phyloP scores from a whole-genome alignment of 768 basidiomycete genomes.

The Pulveroboletus ravenelii region DNA sequence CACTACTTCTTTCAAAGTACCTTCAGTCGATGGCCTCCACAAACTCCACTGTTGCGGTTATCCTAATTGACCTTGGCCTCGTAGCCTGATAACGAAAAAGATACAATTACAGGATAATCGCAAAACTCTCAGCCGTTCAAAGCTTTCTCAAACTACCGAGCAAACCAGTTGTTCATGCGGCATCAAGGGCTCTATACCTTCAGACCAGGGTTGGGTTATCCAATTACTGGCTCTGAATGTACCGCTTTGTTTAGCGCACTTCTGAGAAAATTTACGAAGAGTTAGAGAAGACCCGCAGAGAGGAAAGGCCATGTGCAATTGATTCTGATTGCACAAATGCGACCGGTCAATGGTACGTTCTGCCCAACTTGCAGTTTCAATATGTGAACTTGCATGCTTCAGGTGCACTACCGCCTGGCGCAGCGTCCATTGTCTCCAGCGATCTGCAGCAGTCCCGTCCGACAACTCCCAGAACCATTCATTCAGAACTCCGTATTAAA shows the following conservation, averaged over 20 bases:
- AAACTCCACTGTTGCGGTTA: too few relatives aligned
- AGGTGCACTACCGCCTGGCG: background rate
- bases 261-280: conserved; percentile 8
- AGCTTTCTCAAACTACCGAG: background rate
- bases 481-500: conserved; percentile 5
- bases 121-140: conserved; percentile 3
- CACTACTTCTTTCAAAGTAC: conserved; percentile 4
- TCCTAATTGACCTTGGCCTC: too few relatives aligned
- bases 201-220: background rate
- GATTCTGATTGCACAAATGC: conserved; percentile 3
- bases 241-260: background rate
- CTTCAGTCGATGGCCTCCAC: background rate
- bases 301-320: too few relatives aligned
- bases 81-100: background rate
- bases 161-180: background rate
- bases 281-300: too few relatives aligned
- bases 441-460: background rate
- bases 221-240: background rate
- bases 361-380: background rate
- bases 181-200: background rate
- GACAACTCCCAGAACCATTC: background rate
- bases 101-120: background rate
- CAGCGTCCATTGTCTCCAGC: background rate
- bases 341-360: background rate
- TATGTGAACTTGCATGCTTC: background rate